These are phyloP conservation scores for Gypsophila paniculata DNA, from an alignment of 179 eudicot genomes.

Conservation along the genomic window DNA sequence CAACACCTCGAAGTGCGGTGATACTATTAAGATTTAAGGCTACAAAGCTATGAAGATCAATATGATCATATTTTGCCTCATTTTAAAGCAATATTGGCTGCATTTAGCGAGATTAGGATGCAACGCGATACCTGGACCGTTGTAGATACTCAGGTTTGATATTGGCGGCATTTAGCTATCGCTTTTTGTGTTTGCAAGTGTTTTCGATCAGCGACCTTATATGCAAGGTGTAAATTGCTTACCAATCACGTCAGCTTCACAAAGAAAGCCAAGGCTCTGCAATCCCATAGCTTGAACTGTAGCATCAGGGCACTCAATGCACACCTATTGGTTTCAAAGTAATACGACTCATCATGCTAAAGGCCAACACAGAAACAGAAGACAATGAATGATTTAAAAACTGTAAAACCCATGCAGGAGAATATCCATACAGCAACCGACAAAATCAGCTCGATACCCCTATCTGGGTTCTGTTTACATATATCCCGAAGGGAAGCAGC, in stretches of 20 bases:
- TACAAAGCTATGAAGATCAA: neutral
- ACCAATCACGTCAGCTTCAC: constrained; percentile 98
- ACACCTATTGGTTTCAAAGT: constrained; percentile 46
- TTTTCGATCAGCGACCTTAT: neutral
- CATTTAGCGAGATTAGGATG: no score
- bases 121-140: no score
- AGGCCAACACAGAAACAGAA: neutral
- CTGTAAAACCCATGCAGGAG: constrained; percentile 8
- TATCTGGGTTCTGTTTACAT: constrained; percentile 79
- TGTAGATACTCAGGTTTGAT: no score
- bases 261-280: constrained; percentile 78
- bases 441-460: constrained; percentile 89
- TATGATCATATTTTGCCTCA: no score
- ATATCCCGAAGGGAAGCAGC: constrained; percentile 83
- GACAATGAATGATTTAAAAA: neutral
- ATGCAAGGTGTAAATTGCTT: constrained; percentile 19
- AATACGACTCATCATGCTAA: constrained; percentile 18
- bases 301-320: constrained; percentile 74
- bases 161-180: neutral
- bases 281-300: constrained; percentile 67
- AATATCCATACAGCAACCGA: constrained; percentile 73
- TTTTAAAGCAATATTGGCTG: no score
- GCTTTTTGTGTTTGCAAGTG: neutral
- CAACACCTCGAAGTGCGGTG: neutral
- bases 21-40: no score